A percentile compares a stretch with the other conserved stretches of the same genome.
Evolutionary conservation across 176 grass and related monocot species (phyloP).

Genomic region (Typha latifolia): DNA sequence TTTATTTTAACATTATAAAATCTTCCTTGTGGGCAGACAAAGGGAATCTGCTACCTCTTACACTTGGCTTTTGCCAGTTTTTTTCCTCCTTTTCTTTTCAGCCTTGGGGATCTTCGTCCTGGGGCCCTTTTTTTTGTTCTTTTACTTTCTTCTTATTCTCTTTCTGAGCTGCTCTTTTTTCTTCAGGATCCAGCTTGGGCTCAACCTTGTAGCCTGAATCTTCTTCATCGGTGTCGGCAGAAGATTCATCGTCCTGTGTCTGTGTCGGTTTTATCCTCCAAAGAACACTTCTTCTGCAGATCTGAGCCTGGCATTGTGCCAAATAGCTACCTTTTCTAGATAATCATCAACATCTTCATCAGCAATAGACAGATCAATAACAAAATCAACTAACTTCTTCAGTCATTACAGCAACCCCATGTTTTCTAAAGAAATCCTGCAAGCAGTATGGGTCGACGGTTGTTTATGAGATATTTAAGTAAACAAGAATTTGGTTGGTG

Average conservation of each 20-base stretch:
- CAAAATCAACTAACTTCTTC: slow-evolving; percentile 77
- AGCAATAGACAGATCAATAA: slow-evolving; percentile 63
- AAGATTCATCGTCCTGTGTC: slow-evolving; percentile 30
- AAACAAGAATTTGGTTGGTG: neutral
- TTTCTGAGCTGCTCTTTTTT: slow-evolving; percentile 63
- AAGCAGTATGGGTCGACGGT: neutral
- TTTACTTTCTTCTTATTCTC: slow-evolving; percentile 93
- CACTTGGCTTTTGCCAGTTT: slow-evolving; percentile 94
- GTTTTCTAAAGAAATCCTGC: slow-evolving; percentile 87
- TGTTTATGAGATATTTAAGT: neutral
- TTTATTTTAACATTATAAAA: too few relatives aligned
- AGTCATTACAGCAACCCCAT: slow-evolving; percentile 70
- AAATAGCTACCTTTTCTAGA: slow-evolving; percentile 63
- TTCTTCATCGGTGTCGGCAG: slow-evolving; percentile 35
- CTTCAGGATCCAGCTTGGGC: slow-evolving; percentile 50
- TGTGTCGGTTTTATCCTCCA: slow-evolving; percentile 16
- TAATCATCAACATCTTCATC: slow-evolving; percentile 79
- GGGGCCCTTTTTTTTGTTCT: slow-evolving; percentile 66
- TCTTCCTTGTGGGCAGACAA: neutral
- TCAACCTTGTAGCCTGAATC: slow-evolving; percentile 31
- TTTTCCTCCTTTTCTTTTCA: slow-evolving; percentile 86
- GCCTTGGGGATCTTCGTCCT: slow-evolving; percentile 68
- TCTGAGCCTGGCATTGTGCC: too few relatives aligned
- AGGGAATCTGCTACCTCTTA: slow-evolving; percentile 34
- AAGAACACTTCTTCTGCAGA: slow-evolving; percentile 18